Base-by-base conservation (phyloP, 139 green algal genomes). In the Pleodorina starrii region DNA sequence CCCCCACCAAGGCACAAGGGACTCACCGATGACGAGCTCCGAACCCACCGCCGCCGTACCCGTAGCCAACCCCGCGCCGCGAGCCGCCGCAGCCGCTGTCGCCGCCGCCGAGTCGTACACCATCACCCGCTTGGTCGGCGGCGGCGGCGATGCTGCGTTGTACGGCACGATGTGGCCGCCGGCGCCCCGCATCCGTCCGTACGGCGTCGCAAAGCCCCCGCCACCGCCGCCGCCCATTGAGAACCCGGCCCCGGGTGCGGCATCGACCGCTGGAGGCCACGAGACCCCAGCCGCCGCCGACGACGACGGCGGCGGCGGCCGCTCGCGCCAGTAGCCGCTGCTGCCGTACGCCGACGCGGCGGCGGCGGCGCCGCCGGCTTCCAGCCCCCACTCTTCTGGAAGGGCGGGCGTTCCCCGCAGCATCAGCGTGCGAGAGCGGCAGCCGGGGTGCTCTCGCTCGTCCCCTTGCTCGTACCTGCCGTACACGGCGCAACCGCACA, bases 361-460 rank as follows among this genome's bases (percentile, higher is more conserved):
- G n/a, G n/a, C n/a, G n/a, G n/a, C n/a, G n/a, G n/a, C n/a, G n/a
- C n/a, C n/a, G 11, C 35, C 73, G 4, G 43, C 43, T 11, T 25
- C 73, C 0, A 21, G 73, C 73, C n/a, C n/a, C n/a, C 43, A 40
- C 25, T 42, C 46, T 3, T 81, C 42, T 19, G 43, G 81, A 4
- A 66, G n/a, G 3, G 81, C 81, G 29, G 81, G 71, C 16, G 71
- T 82, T 48, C 71, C 69, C 2, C 48, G 84, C 50, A 83, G 48
- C 71, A 89, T 69, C 11, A 78, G 29, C 27, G 35, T 27, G 16
- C 81, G 81, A 5, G 60, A 68, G 60, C 81, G 81, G 60, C 63
- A 48, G 46, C 81, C 81, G n/a, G 88, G 91, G 69, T 94, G 92
- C 44, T 94, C 92, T 1, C 92, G 85, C 71, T 74, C n/a, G 11